Conservation (phyloP, 441 rosid genomes). For the Croton laevigatus region DNA sequence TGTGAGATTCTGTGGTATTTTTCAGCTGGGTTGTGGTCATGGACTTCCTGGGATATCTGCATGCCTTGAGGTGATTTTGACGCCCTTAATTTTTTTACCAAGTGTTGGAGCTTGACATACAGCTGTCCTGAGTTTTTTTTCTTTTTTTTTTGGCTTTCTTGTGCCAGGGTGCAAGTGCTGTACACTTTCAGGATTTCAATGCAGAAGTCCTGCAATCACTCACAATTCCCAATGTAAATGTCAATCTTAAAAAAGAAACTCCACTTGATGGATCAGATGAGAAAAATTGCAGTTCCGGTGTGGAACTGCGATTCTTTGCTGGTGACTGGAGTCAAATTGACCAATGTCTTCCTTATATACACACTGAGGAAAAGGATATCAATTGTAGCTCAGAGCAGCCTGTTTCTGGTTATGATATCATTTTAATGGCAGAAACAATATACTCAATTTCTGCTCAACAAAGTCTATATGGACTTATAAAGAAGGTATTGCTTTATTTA, state of each 20-base stretch:
- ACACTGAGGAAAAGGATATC: constrained; percentile 31
- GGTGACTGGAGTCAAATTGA: constrained; percentile 88
- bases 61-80: constrained; percentile 55
- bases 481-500: constrained; percentile 46
- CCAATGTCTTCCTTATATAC: constrained; percentile 53
- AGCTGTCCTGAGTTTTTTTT: not conserved
- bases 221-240: constrained; percentile 73
- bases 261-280: constrained; percentile 20
- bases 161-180: constrained; percentile 56
- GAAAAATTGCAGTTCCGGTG: constrained; percentile 7
- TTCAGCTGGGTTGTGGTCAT: constrained; percentile 94
- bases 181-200: constrained; percentile 91
- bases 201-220: constrained; percentile 80
- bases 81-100: constrained; percentile 2
- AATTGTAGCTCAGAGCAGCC: constrained; percentile 25
- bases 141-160: constrained; percentile 11
- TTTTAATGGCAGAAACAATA: constrained; percentile 92
- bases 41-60: constrained; percentile 82
- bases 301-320: constrained; percentile 63
- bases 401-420: constrained; percentile 60
- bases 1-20: constrained; percentile 26
- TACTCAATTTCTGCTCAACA: constrained; percentile 67
- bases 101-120: constrained; percentile 11
- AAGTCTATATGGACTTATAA: constrained; percentile 64
- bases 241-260: constrained; percentile 39